A percentile compares a stretch with the other conserved stretches of the same genome.
Evolutionary conservation across 2,329 filamentous ascomycete species (phyloP).

Genomic region (Diaporthe citrichinensis): DNA sequence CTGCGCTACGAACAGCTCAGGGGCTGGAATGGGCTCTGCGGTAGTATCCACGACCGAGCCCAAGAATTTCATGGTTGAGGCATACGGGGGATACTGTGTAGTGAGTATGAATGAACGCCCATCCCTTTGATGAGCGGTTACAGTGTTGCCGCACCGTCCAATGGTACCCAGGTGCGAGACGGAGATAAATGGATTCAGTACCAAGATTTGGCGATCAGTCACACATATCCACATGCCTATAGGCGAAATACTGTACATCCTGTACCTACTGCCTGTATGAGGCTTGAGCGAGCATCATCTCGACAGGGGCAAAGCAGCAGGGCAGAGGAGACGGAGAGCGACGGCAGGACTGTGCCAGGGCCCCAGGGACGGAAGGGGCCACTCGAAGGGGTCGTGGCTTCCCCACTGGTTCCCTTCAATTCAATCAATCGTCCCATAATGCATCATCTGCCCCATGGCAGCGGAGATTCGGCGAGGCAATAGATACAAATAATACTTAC

Average conservation of each 20-base stretch:
- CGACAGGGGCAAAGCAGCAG: neutral
- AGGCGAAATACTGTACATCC: neutral
- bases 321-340: neutral
- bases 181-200: slow-evolving; percentile 14
- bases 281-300: neutral
- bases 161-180: neutral
- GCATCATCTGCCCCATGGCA: slow-evolving; percentile 27
- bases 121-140: neutral
- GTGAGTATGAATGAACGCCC: neutral
- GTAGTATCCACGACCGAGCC: neutral
- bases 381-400: neutral
- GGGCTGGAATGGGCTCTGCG: neutral
- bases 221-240: slow-evolving; percentile 3
- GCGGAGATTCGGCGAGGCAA: slow-evolving; percentile 32
- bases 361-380: slow-evolving; percentile 10
- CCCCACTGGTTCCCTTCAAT: slow-evolving; percentile 33
- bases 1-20: neutral
- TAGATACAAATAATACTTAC: neutral
- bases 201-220: slow-evolving; percentile 26
- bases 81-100: neutral
- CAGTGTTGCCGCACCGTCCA: neutral
- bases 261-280: neutral
- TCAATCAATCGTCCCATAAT: slow-evolving; percentile 18
- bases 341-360: neutral
- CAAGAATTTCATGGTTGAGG: neutral